phyloP scores from a whole-genome alignment of 2,329 filamentous ascomycete species.

The Penicillium aurantiogriseum region DNA sequence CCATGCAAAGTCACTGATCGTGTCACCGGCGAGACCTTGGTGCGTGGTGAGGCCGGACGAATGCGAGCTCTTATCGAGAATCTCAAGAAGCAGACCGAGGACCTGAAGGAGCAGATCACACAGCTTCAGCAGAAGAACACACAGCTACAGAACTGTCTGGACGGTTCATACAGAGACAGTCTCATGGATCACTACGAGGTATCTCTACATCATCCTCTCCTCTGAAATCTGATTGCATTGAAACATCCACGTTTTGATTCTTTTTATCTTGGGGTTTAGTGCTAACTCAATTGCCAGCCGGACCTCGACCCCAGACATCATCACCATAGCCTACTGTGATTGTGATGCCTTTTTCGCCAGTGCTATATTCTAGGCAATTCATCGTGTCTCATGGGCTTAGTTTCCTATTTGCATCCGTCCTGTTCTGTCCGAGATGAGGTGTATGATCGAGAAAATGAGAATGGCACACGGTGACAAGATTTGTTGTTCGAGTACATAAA shows the following conservation, averaged over 20 bases:
- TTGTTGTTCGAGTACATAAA: background rate
- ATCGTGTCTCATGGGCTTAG: background rate
- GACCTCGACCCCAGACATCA: background rate
- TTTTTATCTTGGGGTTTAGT: background rate
- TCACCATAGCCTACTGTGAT: background rate
- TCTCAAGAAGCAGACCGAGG: slow-evolving; percentile 5
- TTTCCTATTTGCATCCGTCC: background rate
- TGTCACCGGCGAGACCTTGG: slow-evolving; percentile 19
- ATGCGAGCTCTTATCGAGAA: slow-evolving; percentile 14
- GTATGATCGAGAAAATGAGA: background rate
- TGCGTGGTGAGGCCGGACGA: slow-evolving; percentile 21
- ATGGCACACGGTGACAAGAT: background rate
- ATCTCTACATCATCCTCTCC: background rate
- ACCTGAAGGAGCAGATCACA: slow-evolving; percentile 5
- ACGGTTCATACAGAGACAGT: background rate
- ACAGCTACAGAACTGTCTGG: background rate
- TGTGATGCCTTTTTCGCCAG: background rate
- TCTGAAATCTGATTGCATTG: too few species aligned
- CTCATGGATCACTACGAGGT: background rate
- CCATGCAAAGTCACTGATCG: slow-evolving; percentile 28
- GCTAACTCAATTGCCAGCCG: background rate
- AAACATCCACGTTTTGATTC: background rate
- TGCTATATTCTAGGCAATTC: background rate
- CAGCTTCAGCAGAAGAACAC: slow-evolving; percentile 4
- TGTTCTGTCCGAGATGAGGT: background rate